phyloP scores from a whole-genome alignment of 2,329 filamentous ascomycete species.

The Ramularia collo-cygni region DNA sequence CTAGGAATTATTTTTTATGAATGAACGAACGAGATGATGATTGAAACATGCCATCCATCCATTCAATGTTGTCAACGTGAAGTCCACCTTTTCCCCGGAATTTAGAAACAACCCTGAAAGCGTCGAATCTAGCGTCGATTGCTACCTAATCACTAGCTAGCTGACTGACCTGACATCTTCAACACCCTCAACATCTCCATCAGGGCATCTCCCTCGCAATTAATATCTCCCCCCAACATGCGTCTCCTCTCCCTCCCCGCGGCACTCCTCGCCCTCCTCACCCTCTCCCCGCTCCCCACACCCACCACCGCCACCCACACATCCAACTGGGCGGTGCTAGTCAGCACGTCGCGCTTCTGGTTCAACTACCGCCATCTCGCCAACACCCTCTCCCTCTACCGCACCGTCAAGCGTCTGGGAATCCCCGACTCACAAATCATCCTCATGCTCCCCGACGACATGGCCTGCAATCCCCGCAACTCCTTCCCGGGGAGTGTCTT shows the following conservation, averaged over 20 bases:
- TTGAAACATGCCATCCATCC: no score
- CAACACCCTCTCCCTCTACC: constrained; percentile 95
- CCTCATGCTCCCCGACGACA: constrained; percentile 98
- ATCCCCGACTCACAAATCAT: constrained; percentile 99
- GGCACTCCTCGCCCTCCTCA: constrained; percentile 22
- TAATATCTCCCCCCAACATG: constrained; percentile 12
- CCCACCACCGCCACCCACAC: constrained; percentile 68
- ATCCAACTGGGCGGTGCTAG: constrained; percentile 98
- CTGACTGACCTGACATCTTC: no score
- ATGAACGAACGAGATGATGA: no score
- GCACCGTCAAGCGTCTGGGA: constrained; percentile 93
- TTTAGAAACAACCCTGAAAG: no score
- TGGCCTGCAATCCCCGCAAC: constrained; percentile 98
- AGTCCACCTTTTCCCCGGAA: no score
- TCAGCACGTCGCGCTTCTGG: constrained; percentile 97
- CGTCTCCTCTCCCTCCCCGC: constrained; percentile 22
- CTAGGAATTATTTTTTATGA: no score
- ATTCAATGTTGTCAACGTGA: no score
- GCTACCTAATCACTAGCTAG: no score
- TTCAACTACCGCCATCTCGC: constrained; percentile 99
- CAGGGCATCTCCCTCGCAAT: neutral
- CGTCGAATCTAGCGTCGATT: no score
- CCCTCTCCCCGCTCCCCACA: constrained; percentile 18
- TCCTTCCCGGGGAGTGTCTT: constrained; percentile 97
- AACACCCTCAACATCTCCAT: neutral